Base-by-base conservation (phyloP, 1,139 yeast genomes). In the Pichia kudriavzevii region DNA sequence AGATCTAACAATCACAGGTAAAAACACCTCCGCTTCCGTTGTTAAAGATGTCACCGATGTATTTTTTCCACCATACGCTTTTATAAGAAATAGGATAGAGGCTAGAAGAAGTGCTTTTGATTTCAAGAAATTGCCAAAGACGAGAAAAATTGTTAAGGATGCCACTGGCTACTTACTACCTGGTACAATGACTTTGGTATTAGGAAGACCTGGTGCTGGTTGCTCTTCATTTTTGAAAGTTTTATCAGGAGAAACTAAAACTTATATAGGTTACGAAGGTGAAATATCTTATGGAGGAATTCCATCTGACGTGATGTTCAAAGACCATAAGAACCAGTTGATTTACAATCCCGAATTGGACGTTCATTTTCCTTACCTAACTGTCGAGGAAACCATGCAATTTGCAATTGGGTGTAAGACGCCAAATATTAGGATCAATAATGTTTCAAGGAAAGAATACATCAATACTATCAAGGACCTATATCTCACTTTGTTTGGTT, bases 231-330 rank as follows among this genome's bases (percentile, higher is more conserved):
- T 68, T n/a, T 55, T 69, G 45, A 66, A 65, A 44, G 42, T 53
- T 2, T 25, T 61, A 13, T 53, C 62, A 21, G 63, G 61, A 32
- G 54, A 53, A 36, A 45, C 53, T 9, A 58, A 57, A 31, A 43
- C 48, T 13, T 52, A 47, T 35, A 23, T 40, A 5, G 36, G 42
- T 10, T 32, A 37, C 5, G 51, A 37, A 49, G 65, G 51, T 41
- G 55, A 53, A 0, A 47, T 64, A 26, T 30, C 61, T 14, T 73
- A 71, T 42, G 70, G 70, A 48, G 75, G 73, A 26, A 58, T 72
- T 31, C 47, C 65, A 4, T 83, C 84, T 26, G 66, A 72, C 48
- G 88, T 78, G 22, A 85, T 75, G 55, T 84, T 71, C 56, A 49
- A 48, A 3, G 45, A 56, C 31, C 56, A 51, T 38, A 50, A 66